Conservation (phyloP, 2,329 filamentous ascomycete genomes). For the Cryphonectria japonica region DNA sequence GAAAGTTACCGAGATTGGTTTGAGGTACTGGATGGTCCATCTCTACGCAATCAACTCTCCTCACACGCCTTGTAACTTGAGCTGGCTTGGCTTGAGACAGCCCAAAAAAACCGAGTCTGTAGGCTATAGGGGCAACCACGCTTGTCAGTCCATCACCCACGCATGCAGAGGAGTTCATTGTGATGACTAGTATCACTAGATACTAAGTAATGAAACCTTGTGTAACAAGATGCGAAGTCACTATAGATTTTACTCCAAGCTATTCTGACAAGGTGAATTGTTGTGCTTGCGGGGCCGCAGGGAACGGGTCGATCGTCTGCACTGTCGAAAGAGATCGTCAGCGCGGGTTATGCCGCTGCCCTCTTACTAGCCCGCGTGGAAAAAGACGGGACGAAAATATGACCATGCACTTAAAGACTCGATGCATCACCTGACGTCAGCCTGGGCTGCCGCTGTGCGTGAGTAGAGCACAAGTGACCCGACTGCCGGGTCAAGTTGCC, state of each 20-base stretch:
- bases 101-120: background rate
- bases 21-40: background rate
- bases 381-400: conserved; percentile 2
- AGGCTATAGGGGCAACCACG: background rate
- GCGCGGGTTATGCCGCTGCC: background rate
- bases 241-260: background rate
- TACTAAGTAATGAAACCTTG: background rate
- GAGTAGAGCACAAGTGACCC: background rate
- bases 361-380: background rate
- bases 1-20: background rate
- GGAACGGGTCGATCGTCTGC: background rate
- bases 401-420: background rate
- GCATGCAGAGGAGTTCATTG: background rate
- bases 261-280: background rate
- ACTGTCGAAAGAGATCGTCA: background rate
- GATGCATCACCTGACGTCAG: conserved; percentile 8
- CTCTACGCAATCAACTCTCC: background rate
- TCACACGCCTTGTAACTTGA: background rate
- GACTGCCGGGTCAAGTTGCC: background rate
- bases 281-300: background rate
- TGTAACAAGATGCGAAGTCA: background rate
- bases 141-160: too few species aligned
- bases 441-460: background rate
- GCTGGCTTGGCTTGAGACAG: background rate
- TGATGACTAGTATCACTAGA: background rate